Conservation (phyloP, 805 yeast species). For the Lipomyces kockii region DNA sequence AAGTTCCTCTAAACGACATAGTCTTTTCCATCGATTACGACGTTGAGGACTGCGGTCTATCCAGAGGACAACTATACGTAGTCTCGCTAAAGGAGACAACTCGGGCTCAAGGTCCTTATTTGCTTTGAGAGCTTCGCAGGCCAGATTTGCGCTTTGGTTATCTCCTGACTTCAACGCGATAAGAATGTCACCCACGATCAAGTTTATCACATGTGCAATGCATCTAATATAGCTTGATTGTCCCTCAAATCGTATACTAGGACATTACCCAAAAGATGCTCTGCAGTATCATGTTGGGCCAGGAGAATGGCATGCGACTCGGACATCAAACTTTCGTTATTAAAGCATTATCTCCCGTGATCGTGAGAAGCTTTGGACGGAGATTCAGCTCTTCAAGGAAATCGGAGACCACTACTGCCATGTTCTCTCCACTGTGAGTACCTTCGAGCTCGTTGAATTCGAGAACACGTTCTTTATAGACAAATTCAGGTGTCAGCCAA, state of each 20-base stretch:
- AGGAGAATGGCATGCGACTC: neutral
- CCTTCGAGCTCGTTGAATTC: too few species aligned
- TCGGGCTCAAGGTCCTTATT: neutral
- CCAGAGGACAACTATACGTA: neutral
- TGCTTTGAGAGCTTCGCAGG: slow-evolving; percentile 5
- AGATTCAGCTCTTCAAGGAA: too few species aligned
- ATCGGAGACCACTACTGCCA: too few species aligned
- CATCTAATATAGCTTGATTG: neutral
- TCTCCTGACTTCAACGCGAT: neutral
- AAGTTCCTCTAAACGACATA: neutral
- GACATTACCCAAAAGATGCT: neutral
- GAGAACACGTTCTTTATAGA: neutral
- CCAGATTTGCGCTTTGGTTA: slow-evolving; percentile 1
- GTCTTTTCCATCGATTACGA: neutral
- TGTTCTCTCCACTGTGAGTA: too few species aligned
- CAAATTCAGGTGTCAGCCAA: slow-evolving; percentile 10
- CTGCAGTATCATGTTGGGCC: neutral
- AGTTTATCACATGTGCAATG: neutral
- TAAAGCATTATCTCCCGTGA: neutral
- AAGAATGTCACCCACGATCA: slow-evolving; percentile 2
- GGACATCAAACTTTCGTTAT: neutral
- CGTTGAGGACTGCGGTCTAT: too few species aligned
- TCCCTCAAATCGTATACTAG: neutral
- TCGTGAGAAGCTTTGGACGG: neutral
- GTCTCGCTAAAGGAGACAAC: slow-evolving; percentile 2